Base-by-base conservation (phyloP, 345 rosid species). In the Gossypium ekmanianum region DNA sequence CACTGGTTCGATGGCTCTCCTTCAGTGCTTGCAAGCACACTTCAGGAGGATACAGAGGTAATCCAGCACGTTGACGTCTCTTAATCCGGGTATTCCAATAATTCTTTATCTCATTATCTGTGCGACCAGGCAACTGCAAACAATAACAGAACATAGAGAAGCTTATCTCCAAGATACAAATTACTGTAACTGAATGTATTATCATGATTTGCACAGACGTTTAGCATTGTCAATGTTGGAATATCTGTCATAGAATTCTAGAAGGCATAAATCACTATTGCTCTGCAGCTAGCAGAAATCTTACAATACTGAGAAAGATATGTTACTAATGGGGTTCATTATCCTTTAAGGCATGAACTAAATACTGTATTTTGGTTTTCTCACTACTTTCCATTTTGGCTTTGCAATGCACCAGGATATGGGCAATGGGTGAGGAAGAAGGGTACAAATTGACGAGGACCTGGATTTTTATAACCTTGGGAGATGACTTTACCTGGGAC, bases 91-190 rank as follows among this genome's bases (percentile, higher is more conserved):
- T 95, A 84, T 95, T 95, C 99, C 99, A 95, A 74, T 95, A 95
- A 84, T 95, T 95, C 80, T 95, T 95, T 83, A 95, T 93, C 89
- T 95, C 99, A 78, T 95, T 95, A 88, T 95, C 99, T 61, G 99
- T 95, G 71, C 98, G 98, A 48, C 98, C 99, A 65, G 97, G 99
- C 80, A 95, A 79, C 99, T 95, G 87, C 74, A 47, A 75, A 69
- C 72, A 56, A 59, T 11, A 66, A 66, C 20, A 75, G 17, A 71
- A 55, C 48, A 74, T 68, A 48, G 8, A 43, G 61, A 77, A 51
- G 18, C 18, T 72, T 41, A 72, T 7, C 62, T 69, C 20, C 77
- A 51, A 68, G 24, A 54, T 50, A 18, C 16, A 56, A 55, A 73
- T 43, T 13, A 58, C 16, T 52, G 50, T 10, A 47, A 61, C 24